Base-by-base conservation (phyloP, 352 stramenopile species). In the Blastocystis hominis region DNA sequence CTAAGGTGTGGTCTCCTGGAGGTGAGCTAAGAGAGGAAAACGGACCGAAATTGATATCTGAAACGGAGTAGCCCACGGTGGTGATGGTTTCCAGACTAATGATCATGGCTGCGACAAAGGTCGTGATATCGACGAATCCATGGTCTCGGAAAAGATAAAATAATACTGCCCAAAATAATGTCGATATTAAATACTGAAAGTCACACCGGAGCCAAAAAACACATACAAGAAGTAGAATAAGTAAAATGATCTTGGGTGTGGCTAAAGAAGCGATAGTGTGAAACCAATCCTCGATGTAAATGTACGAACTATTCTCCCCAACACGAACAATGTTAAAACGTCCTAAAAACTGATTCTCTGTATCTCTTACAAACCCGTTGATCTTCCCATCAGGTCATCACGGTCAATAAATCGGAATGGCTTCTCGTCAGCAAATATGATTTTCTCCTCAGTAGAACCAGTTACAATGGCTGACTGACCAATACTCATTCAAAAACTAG, bases 61-160 rank as follows among this genome's bases (percentile, higher is more conserved):
- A 77, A 7, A 86, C 76, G 3, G 76, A 76, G 40, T 86, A 86
- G 0, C 76, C 76, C 15, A 86, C 63, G 0, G 76, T 86, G 3
- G 76, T 86, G 44, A 86, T 86, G 3, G 76, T 86, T 86, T 86
- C 76, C 30, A 86, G 40, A 9, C 46, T 75, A 36, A 86, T 86
- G 17, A 86, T 76, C 76, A 86, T 72, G 15, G 76, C 76, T 17
- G 76, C 47, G 6, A 86, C 76, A 40, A 75, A 86, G 5, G 76
- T 76, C 40, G 59, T 70, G 46, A 86, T 86, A n/a, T 86, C 76
- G 24, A 86, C 76, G 20, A 86, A 86, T 1, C 76, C 76, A 30
- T 72, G 61, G 53, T 76, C 63, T 7, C 76, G 59, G 40, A 76
- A 86, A 2, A 86, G 20, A 47, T 86, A 86, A 70, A 61, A 86